Evolutionary conservation across 768 basidiomycete genomes (phyloP).

Genomic region (Naganishia onofrii): DNA sequence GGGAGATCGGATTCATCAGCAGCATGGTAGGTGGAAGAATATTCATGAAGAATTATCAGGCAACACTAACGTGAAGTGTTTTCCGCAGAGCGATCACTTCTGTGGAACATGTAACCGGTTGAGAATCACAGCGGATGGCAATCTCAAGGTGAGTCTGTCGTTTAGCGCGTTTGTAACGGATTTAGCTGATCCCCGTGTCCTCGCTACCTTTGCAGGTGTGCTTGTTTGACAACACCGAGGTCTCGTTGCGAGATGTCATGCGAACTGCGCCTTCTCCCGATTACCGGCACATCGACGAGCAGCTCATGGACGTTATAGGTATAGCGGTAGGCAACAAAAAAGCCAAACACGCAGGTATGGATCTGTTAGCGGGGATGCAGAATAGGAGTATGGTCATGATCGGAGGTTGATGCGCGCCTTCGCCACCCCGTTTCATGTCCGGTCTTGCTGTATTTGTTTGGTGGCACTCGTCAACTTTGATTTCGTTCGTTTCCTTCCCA

Average conservation of each 20-base stretch:
- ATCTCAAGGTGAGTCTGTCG: slow-evolving; percentile 67
- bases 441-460: background rate
- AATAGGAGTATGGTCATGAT: slow-evolving; percentile 90
- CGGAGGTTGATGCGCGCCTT: slow-evolving; percentile 67
- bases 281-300: slow-evolving; percentile 58
- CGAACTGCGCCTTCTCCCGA: slow-evolving; percentile 56
- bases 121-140: slow-evolving; percentile 81
- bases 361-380: slow-evolving; percentile 52
- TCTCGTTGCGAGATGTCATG: slow-evolving; percentile 74
- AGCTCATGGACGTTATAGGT: slow-evolving; percentile 63
- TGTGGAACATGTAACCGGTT: slow-evolving; percentile 80
- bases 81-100: slow-evolving; percentile 78
- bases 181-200: background rate
- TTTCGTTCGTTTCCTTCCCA: slow-evolving; percentile 4
- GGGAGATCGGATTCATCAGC: slow-evolving; percentile 76
- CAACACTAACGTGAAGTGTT: background rate
- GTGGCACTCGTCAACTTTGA: slow-evolving; percentile 9
- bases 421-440: slow-evolving; percentile 4
- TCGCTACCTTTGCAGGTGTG: slow-evolving; percentile 62
- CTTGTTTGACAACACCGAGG: slow-evolving; percentile 77
- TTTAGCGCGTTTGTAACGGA: background rate
- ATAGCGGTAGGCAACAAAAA: slow-evolving; percentile 69
- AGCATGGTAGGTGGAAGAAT: slow-evolving; percentile 33
- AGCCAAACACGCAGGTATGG: slow-evolving; percentile 81
- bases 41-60: background rate